Evolutionary conservation across 768 basidiomycete species (phyloP).

Genomic region (Gautieria morchelliformis): DNA sequence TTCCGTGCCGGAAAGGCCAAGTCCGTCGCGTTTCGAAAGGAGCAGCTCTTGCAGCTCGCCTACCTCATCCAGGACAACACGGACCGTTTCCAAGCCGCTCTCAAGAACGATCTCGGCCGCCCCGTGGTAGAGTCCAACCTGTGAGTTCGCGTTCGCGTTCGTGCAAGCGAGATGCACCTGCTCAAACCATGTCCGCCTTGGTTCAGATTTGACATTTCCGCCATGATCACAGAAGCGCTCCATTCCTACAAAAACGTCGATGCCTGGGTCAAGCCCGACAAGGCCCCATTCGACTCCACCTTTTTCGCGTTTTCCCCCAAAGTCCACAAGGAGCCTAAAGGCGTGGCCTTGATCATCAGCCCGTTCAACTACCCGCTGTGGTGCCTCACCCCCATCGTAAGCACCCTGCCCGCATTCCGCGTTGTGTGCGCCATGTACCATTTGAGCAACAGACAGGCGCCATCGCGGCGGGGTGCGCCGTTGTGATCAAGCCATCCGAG

Average conservation of each 20-base stretch:
- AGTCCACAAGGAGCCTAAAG: conserved; percentile 19
- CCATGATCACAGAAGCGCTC: conserved; percentile 17
- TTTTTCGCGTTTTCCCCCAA: conserved; percentile 14
- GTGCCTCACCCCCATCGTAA: not conserved
- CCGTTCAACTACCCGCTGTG: conserved; percentile 17
- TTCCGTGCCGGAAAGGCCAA: conserved; percentile 7
- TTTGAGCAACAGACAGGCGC: conserved; percentile 14
- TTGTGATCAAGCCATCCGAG: conserved; percentile 19
- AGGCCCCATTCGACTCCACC: conserved; percentile 12
- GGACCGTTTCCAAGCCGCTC: conserved; percentile 9
- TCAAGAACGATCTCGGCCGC: conserved; percentile 14
- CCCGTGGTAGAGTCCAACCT: conserved; percentile 13
- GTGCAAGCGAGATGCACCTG: not conserved
- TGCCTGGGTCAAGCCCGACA: conserved; percentile 20
- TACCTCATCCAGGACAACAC: conserved; percentile 16
- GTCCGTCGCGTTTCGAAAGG: conserved; percentile 13
- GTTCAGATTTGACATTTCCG: conserved; percentile 14
- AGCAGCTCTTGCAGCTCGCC: conserved; percentile 18
- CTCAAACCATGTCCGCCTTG: not conserved
- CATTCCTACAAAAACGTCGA: conserved; percentile 17
- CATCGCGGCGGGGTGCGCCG: conserved; percentile 18
- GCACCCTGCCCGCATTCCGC: not conserved
- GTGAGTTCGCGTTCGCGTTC: conserved; percentile 3
- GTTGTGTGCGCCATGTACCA: not conserved
- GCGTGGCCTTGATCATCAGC: conserved; percentile 14